Evolutionary conservation across 805 yeast species (phyloP), one percentile per base, ranked within the genome.

Genomic region (Cyberlindnera euphorbiiphila): DNA sequence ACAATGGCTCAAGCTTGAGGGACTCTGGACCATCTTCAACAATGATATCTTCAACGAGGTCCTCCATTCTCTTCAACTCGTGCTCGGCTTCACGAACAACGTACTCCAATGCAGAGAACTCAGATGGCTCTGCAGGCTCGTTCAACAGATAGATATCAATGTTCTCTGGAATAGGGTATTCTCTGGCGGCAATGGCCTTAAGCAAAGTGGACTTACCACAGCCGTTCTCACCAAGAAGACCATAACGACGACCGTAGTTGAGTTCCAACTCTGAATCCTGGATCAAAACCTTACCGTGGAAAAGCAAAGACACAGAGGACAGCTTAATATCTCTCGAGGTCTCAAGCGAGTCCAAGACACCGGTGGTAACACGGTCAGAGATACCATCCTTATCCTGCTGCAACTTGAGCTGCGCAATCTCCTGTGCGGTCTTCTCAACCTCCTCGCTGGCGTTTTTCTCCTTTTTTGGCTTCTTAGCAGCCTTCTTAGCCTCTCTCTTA

Each of bases 191-290:
- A 54, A 93, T 65, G 27, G 98, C 84, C 65, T 86, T 86, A 62
- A 93, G 70, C 56, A 93, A 81, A 17, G 98, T 93, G 32, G 97
- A 88, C 68, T 93, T 93, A 71, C 98, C 98, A 71, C 98, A 93
- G 50, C 98, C 98, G 65, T 93, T 93, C 67, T 89, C 98, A 59
- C 98, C 98, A 59, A 93, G 74, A 46, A 93, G 74, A 69, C 98
- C 98, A 63, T 93, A 93, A 68, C 96, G 82, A 71, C 97, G 84
- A 62, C 98, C 98, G 65, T 81, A 91, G 70, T 93, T 93, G 66
- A 93, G 78, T 71, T 93, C 98, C 53, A 93, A 68, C 33, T 72
- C 74, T 26, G 97, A 83, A 66, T 93, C 98, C 68, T 87, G 96
- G 54, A 91, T 76, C 61, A 93, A 71, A 40, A 93, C 97, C 62